These are phyloP conservation scores for Lachancea meyersii DNA, from an alignment of 805 yeast genomes.

Conservation along the genomic window DNA sequence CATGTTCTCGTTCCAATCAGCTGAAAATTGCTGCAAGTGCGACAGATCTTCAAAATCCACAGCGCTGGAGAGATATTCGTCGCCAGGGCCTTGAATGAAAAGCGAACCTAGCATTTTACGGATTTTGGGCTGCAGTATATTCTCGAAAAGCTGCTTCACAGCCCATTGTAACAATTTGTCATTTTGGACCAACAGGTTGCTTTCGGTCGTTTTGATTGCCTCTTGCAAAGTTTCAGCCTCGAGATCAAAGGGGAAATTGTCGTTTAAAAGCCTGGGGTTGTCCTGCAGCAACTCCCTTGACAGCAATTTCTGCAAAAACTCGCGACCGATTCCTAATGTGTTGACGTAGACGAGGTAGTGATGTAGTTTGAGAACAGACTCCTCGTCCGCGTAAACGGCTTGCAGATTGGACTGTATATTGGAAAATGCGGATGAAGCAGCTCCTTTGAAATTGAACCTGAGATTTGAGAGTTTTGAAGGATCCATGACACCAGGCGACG, in stretches of 20 bases:
- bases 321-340: conserved; percentile 58
- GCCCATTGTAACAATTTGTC: conserved; percentile 35
- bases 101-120: conserved; percentile 41
- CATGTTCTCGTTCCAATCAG: conserved; percentile 58
- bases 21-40: conserved; percentile 45
- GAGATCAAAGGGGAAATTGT: conserved; percentile 36
- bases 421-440: conserved; percentile 38
- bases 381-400: conserved; percentile 30
- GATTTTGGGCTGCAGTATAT: conserved; percentile 33
- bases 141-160: conserved; percentile 39
- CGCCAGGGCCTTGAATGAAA: conserved; percentile 21
- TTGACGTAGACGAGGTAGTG: conserved; percentile 65
- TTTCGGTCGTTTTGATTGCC: conserved; percentile 24
- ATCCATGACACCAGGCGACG: conserved; percentile 14
- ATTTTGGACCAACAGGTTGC: conserved; percentile 23
- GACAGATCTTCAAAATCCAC: conserved; percentile 34
- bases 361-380: conserved; percentile 38
- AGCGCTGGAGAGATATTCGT: conserved; percentile 24
- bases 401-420: conserved; percentile 34
- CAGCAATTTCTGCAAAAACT: conserved; percentile 50
- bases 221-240: conserved; percentile 28
- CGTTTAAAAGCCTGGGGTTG: conserved; percentile 27
- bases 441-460: conserved; percentile 31
- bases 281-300: conserved; percentile 30
- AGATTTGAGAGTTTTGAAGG: conserved; percentile 22